phyloP scores from a whole-genome alignment of 176 grass and related monocot species.

The Canna indica region DNA sequence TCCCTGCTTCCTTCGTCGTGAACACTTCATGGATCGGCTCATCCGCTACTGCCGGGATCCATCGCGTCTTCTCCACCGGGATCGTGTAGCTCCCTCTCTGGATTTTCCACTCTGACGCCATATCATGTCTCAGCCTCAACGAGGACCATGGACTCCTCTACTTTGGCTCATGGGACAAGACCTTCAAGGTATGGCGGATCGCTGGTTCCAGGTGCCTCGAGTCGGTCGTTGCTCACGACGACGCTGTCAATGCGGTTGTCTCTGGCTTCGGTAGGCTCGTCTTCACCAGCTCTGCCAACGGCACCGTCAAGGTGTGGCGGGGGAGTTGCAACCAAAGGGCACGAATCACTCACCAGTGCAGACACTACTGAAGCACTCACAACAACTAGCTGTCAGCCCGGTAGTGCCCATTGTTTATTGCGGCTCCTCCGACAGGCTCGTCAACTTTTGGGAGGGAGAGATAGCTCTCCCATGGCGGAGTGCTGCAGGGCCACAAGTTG shows the following conservation, averaged over 20 bases:
- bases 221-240: conserved; percentile 11
- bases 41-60: too few relatives aligned
- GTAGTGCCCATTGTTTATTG: background rate
- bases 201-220: conserved; percentile 5
- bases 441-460: conserved; percentile 17
- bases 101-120: conserved; percentile 91
- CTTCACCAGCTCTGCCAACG: conserved; percentile 14
- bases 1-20: too few relatives aligned
- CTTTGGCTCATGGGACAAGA: conserved; percentile 8
- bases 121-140: conserved; percentile 65
- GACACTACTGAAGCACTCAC: conserved; percentile 10
- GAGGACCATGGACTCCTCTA: conserved; percentile 20
- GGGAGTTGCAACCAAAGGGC: background rate
- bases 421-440: conserved; percentile 14
- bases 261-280: conserved; percentile 4
- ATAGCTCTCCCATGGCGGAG: conserved; percentile 1
- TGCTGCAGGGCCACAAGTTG: conserved; percentile 1
- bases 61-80: too few relatives aligned
- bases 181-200: conserved; percentile 12
- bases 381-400: conserved; percentile 5
- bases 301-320: conserved; percentile 21
- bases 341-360: background rate
- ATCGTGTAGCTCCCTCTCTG: too few relatives aligned
- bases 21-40: too few relatives aligned
- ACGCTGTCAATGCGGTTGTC: conserved; percentile 8